A percentile compares a stretch with the other conserved stretches of the same genome.
Evolutionary conservation across 1,139 yeast species (phyloP).

Genomic region (Williopsis jadinii): DNA sequence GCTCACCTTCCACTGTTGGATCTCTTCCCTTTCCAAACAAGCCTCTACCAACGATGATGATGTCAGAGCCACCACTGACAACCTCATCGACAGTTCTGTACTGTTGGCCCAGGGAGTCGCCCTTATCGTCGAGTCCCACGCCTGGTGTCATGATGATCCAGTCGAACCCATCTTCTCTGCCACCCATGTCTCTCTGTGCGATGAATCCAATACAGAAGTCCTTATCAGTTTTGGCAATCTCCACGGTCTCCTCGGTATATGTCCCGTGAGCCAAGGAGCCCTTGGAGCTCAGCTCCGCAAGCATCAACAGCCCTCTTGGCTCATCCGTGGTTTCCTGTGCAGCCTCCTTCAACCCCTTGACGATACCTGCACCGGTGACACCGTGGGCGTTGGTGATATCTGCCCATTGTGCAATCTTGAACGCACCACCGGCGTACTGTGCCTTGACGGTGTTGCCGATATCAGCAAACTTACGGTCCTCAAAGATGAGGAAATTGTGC

Average conservation of each 20-base stretch:
- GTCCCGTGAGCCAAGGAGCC: conserved; percentile 93
- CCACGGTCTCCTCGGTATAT: conserved; percentile 80
- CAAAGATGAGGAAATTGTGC: conserved; percentile 83
- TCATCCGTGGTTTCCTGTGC: conserved; percentile 60
- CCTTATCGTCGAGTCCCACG: conserved; percentile 94
- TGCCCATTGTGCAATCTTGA: conserved; percentile 87
- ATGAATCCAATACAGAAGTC: conserved; percentile 95
- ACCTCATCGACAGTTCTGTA: conserved; percentile 90
- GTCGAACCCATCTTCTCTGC: conserved; percentile 76
- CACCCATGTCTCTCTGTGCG: conserved; percentile 88
- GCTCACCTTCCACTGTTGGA: conserved; percentile 75
- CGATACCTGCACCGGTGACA: conserved; percentile 92
- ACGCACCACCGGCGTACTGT: conserved; percentile 88
- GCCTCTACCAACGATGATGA: conserved; percentile 96
- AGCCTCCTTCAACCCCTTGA: conserved; percentile 79
- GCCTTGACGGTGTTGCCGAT: conserved; percentile 97
- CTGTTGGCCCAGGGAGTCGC: conserved; percentile 96
- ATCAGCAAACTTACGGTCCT: conserved; percentile 97
- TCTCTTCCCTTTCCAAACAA: conserved; percentile 94
- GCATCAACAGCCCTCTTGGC: conserved; percentile 87
- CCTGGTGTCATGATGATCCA: conserved; percentile 98
- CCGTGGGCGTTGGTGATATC: conserved; percentile 98
- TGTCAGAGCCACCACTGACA: conserved; percentile 75
- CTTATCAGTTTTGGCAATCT: conserved; percentile 79
- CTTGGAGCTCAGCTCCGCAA: conserved; percentile 90